A percentile compares a stretch with the other conserved stretches of the same genome.
phyloP scores from a whole-genome alignment of 495 filamentous ascomycete genomes.

The Chaetomium tenue region DNA sequence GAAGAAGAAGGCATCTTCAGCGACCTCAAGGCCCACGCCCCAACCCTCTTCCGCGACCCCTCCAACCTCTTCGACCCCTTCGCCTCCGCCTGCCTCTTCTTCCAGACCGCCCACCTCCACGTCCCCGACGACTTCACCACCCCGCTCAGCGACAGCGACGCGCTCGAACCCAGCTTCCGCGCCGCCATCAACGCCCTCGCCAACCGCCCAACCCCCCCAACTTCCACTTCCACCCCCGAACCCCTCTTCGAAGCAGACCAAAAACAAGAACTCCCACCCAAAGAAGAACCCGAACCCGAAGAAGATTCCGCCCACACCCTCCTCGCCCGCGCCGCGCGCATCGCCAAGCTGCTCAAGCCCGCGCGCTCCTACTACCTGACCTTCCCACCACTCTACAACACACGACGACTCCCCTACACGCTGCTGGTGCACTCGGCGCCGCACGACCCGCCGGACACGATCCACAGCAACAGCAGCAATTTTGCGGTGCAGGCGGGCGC shows the following conservation, averaged over 20 bases:
- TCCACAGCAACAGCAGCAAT: constrained; percentile 24
- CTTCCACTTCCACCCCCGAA: neutral
- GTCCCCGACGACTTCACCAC: constrained; percentile 41
- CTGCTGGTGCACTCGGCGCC: constrained; percentile 37
- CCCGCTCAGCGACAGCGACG: constrained; percentile 12
- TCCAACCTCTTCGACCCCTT: constrained; percentile 52
- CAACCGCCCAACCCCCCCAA: constrained; percentile 1
- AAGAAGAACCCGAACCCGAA: neutral
- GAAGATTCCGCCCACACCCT: constrained; percentile 1
- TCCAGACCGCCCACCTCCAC: constrained; percentile 45
- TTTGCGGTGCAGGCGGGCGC: constrained; percentile 41
- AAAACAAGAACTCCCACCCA: neutral
- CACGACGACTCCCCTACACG: constrained; percentile 39
- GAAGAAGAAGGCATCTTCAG: constrained; percentile 24
- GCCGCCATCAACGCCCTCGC: constrained; percentile 17
- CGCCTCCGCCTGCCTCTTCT: constrained; percentile 53
- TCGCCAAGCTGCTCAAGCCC: constrained; percentile 13
- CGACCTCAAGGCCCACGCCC: constrained; percentile 33
- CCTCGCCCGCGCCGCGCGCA: neutral
- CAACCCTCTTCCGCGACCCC: constrained; percentile 43
- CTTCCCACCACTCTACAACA: constrained; percentile 38
- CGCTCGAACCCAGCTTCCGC: neutral
- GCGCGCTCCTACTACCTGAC: constrained; percentile 33
- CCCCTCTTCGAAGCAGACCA: neutral
- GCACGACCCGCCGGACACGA: neutral